A percentile compares a stretch with the other conserved stretches of the same genome.
phyloP scores from a whole-genome alignment of 257 asterid species.

The Asclepias syriaca region DNA sequence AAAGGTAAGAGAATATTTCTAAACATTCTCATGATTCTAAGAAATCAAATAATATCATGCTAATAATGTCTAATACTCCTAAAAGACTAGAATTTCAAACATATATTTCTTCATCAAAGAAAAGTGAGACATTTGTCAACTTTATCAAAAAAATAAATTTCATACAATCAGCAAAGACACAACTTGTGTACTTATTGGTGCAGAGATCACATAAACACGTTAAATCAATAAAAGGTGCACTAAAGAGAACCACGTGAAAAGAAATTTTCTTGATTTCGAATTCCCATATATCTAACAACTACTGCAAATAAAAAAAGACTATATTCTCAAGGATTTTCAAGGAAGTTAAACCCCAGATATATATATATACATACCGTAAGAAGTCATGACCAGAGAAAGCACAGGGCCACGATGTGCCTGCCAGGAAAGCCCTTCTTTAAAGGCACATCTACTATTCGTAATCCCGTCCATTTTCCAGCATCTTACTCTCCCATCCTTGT shows the following conservation, averaged over 20 bases:
- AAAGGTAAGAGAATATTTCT: too few species aligned
- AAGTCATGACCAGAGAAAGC: conserved; percentile 70
- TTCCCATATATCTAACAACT: neutral
- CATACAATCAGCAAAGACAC: neutral
- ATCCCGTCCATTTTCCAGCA: conserved; percentile 74
- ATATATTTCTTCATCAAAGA: neutral
- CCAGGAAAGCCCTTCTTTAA: conserved; percentile 73
- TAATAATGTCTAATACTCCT: too few species aligned
- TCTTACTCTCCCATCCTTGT: conserved; percentile 75
- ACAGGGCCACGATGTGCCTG: conserved; percentile 89
- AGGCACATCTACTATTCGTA: conserved; percentile 27
- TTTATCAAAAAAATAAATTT: neutral
- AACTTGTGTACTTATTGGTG: neutral
- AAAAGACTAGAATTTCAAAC: neutral
- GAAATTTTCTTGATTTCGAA: neutral
- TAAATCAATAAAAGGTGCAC: neutral
- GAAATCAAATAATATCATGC: too few species aligned
- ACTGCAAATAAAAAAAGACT: neutral
- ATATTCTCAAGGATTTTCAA: neutral
- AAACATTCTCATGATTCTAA: too few species aligned
- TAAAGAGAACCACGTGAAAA: neutral
- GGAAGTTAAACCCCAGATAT: neutral
- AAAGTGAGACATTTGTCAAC: neutral
- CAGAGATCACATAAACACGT: neutral
- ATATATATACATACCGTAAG: conserved; percentile 47